Evolutionary conservation across 768 basidiomycete genomes (phyloP), one percentile per base, ranked within the genome.

Genomic region (Pleurotus tuoliensis): DNA sequence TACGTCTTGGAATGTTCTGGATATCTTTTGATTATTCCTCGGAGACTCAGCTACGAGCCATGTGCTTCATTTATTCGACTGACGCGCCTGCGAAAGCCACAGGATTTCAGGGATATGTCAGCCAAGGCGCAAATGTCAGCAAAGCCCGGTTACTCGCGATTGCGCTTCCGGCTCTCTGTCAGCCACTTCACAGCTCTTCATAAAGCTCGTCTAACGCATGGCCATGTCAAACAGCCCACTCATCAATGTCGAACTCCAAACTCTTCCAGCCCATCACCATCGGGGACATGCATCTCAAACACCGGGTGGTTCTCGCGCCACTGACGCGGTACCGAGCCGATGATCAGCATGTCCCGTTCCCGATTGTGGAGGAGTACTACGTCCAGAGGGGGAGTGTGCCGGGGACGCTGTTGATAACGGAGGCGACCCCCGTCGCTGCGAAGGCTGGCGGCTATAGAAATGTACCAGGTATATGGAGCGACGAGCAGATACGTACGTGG

Each of bases 401-500:
- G 0, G 79, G 79, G 3, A 73, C 76, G 1, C 67, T 81, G 12
- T 62, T 76, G 15, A 72, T 83, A 50, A 64, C 78, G 0, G 81
- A 82, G 62, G 81, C 71, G 0, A 80, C 75, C 8, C 66, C 71
- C 55, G 70, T 78, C 58, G 66, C 65, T 52, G 65, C 44, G 16
- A 44, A 58, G 27, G 68, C 70, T 56, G 61, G 72, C 56, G 67
- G 73, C 0, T 69, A 64, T 50, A 54, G 62, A 4, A 61, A 73
- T 57, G 68, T 73, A 1, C 82, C 83, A 0, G 82, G 83, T 0
- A 76, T 83, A 30, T 83, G 73, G 70, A 73, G 62, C 7, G 64
- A 69, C 3, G 78, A 76, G n/a, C 84, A 86, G 59, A 71, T 83
- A 43, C 60, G 60, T 0, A 77, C 65, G 0, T 87, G 84, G 84